Conservation (phyloP, 1,139 yeast genomes). For the Protomyces inouyei region DNA sequence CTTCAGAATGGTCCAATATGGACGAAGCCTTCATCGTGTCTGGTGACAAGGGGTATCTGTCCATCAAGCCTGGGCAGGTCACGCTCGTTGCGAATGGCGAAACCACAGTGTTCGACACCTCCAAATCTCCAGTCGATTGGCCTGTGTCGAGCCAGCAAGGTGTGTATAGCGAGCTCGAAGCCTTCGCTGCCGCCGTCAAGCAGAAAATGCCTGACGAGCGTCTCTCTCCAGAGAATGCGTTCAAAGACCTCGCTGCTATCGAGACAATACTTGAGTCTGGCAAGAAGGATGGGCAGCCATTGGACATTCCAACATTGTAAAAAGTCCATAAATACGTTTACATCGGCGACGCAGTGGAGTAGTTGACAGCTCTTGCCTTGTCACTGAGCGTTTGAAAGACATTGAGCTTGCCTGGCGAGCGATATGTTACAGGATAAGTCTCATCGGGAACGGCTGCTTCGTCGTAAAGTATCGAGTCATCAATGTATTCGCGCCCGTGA, state of each 20-base stretch:
- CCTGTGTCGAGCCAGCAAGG: neutral
- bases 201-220: neutral
- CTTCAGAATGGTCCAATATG: neutral
- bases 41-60: neutral
- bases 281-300: neutral
- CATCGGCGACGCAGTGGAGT: neutral
- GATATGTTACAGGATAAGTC: conserved; percentile 4
- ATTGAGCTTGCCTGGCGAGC: conserved; percentile 3
- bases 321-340: neutral
- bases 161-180: neutral
- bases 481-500: neutral
- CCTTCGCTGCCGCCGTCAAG: neutral
- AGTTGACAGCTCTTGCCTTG: neutral
- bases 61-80: neutral
- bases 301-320: neutral
- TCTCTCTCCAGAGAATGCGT: neutral
- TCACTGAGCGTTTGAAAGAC: neutral
- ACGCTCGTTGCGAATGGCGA: neutral
- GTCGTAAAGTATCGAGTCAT: conserved; percentile 5
- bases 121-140: neutral
- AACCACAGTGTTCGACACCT: neutral
- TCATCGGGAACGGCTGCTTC: neutral
- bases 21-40: neutral
- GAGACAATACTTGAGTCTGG: neutral
- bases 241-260: neutral